Percentiles rank a stretch among this genome's conserved stretches.
Evolutionary conservation across 1,284 basidiomycete species (phyloP).

Genomic region (Laetiporus sulphureus): DNA sequence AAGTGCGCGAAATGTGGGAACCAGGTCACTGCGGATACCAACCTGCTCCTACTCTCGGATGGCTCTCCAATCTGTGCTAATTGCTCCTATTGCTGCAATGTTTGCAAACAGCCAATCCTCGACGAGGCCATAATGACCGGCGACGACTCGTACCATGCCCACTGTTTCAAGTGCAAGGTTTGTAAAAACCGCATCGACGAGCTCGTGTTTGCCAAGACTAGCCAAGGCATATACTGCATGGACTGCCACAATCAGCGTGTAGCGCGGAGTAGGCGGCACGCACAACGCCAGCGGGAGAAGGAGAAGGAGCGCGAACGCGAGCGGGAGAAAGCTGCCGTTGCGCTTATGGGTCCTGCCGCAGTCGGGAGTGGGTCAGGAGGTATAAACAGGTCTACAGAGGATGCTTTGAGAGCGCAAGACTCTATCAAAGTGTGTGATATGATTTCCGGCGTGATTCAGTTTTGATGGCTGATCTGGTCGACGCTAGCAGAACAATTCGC

Average conservation of each 20-base stretch:
- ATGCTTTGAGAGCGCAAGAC: conserved; percentile 29
- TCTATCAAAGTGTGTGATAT: conserved; percentile 4
- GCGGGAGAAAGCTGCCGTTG: conserved; percentile 16
- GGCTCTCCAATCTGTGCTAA: conserved; percentile 95
- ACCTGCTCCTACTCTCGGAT: conserved; percentile 91
- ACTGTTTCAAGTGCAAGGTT: conserved; percentile 97
- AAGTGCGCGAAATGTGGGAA: conserved; percentile 79
- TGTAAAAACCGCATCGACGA: conserved; percentile 95
- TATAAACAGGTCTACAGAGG: conserved; percentile 39
- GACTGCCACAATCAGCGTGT: conserved; percentile 93
- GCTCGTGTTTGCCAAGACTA: conserved; percentile 97
- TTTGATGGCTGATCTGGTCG: no score
- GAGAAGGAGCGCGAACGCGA: conserved; percentile 53
- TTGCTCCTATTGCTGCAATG: conserved; percentile 95
- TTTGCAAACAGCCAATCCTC: conserved; percentile 86
- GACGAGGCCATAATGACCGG: conserved; percentile 99
- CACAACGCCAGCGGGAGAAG: conserved; percentile 70
- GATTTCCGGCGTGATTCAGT: no score
- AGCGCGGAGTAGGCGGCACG: conserved; percentile 84
- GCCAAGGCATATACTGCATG: conserved; percentile 99
- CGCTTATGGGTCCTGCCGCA: conserved; percentile 12
- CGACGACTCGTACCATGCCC: conserved; percentile 97
- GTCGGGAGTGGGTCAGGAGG: conserved; percentile 25
- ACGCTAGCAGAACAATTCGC: no score
- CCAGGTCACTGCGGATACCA: conserved; percentile 88